phyloP scores from a whole-genome alignment of 2,329 filamentous ascomycete genomes.

The Microdochium trichocladiopsis region DNA sequence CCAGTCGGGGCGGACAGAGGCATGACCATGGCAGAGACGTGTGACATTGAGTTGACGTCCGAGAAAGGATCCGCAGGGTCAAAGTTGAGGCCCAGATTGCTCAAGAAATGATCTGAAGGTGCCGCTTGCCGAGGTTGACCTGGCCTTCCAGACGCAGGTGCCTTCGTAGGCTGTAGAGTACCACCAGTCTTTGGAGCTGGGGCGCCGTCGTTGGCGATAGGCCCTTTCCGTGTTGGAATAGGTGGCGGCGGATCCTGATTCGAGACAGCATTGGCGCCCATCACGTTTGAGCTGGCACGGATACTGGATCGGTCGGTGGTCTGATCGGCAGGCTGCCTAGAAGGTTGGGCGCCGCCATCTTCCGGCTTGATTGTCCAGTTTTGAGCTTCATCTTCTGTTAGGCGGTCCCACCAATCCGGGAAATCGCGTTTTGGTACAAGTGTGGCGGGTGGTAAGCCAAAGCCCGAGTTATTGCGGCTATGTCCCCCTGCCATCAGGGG shows the following conservation, averaged over 20 bases:
- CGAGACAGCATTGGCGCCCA: background rate
- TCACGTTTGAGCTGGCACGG: background rate
- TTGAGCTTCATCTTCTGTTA: conserved; percentile 30
- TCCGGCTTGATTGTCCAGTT: conserved; percentile 26
- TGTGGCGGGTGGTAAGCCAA: conserved; percentile 4
- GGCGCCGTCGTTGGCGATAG: background rate
- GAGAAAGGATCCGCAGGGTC: conserved; percentile 36
- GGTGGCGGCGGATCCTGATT: background rate
- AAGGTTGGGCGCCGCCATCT: conserved; percentile 7
- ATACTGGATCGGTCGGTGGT: too few species aligned
- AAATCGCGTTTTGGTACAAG: conserved; percentile 24
- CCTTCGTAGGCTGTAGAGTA: conserved; percentile 14
- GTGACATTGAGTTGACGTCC: conserved; percentile 34
- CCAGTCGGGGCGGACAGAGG: conserved; percentile 21
- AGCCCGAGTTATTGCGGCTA: conserved; percentile 28
- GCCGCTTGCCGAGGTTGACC: conserved; percentile 21
- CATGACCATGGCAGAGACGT: conserved; percentile 28
- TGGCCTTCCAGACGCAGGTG: conserved; percentile 15
- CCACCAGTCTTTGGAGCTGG: background rate
- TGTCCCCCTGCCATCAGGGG: conserved; percentile 24
- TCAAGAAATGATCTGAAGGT: conserved; percentile 30
- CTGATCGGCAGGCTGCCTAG: too few species aligned
- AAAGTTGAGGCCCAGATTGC: conserved; percentile 28
- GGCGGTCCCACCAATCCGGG: conserved; percentile 37
- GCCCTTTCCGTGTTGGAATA: background rate